A percentile compares a stretch with the other conserved stretches of the same genome.
These are phyloP conservation scores for Chalaropsis thielavioides DNA, from an alignment of 2,329 filamentous ascomycete genomes.

Conservation along the genomic window DNA sequence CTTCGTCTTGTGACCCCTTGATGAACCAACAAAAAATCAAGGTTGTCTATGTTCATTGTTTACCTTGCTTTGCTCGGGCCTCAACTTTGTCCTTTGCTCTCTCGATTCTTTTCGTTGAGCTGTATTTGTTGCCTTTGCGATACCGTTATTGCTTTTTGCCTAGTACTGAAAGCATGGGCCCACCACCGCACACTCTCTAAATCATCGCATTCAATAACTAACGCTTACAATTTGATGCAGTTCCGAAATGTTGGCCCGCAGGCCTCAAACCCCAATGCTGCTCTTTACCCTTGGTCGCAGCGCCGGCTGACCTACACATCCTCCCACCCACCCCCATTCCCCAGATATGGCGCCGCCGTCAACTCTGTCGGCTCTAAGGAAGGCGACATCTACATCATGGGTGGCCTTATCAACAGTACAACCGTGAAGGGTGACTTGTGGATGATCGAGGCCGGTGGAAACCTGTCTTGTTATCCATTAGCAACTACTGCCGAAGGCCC, in stretches of 20 bases:
- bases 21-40: neutral
- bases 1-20: conserved; percentile 8
- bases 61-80: neutral
- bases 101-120: neutral
- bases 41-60: conserved; percentile 11
- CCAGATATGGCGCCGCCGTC: conserved; percentile 90
- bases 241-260: conserved; percentile 37
- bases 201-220: conserved; percentile 1
- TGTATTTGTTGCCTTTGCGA: neutral
- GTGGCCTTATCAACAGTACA: conserved; percentile 83
- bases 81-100: neutral
- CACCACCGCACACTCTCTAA: neutral
- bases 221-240: conserved; percentile 25
- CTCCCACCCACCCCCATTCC: conserved; percentile 73
- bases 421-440: conserved; percentile 95
- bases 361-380: conserved; percentile 89
- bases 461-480: conserved; percentile 80
- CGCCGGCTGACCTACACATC: conserved; percentile 74
- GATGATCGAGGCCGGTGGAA: conserved; percentile 87
- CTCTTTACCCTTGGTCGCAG: conserved; percentile 92
- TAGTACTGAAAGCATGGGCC: neutral
- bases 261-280: conserved; percentile 48
- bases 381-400: conserved; percentile 95
- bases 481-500: conserved; percentile 87
- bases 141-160: neutral